These are phyloP conservation scores for Sarocladium kiliense DNA, from an alignment of 2,329 filamentous ascomycete species.

Conservation along the genomic window DNA sequence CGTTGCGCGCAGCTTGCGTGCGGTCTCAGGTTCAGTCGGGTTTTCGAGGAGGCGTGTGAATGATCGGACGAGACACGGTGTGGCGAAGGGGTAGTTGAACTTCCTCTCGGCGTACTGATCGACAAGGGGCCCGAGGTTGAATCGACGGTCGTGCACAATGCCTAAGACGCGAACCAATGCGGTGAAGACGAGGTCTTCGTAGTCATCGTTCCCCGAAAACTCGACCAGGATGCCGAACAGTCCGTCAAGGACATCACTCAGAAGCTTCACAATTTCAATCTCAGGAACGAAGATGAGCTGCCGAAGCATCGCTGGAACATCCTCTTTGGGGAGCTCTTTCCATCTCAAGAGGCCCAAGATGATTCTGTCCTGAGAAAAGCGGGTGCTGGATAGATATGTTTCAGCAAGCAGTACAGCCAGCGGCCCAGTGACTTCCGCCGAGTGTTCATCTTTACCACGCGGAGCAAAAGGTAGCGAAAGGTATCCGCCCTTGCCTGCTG, in stretches of 20 bases:
- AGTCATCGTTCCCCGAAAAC: conserved; percentile 84
- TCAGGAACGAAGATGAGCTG: conserved; percentile 91
- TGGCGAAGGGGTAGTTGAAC: conserved; percentile 92
- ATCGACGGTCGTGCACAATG: conserved; percentile 90
- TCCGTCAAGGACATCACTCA: conserved; percentile 83
- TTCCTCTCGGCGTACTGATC: conserved; percentile 84
- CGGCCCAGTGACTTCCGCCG: conserved; percentile 72
- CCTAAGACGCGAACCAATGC: conserved; percentile 84
- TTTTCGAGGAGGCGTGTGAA: conserved; percentile 80
- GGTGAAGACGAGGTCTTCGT: conserved; percentile 88
- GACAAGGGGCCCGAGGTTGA: conserved; percentile 84
- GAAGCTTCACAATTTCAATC: conserved; percentile 93
- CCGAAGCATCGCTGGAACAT: conserved; percentile 69
- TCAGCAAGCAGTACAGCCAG: conserved; percentile 74
- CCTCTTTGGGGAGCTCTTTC: conserved; percentile 68
- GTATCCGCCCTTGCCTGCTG: conserved; percentile 76
- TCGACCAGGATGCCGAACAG: conserved; percentile 90
- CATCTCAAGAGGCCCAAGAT: conserved; percentile 81
- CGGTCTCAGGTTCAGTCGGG: conserved; percentile 75
- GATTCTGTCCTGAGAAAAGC: conserved; percentile 86
- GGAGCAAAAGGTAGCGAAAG: conserved; percentile 76
- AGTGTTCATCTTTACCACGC: conserved; percentile 58
- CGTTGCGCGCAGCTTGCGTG: conserved; percentile 79
- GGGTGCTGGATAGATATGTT: conserved; percentile 90
- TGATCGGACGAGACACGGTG: conserved; percentile 79